Evolutionary conservation across 2,329 filamentous ascomycete species (phyloP).

Genomic region (Cladosporium sp.): DNA sequence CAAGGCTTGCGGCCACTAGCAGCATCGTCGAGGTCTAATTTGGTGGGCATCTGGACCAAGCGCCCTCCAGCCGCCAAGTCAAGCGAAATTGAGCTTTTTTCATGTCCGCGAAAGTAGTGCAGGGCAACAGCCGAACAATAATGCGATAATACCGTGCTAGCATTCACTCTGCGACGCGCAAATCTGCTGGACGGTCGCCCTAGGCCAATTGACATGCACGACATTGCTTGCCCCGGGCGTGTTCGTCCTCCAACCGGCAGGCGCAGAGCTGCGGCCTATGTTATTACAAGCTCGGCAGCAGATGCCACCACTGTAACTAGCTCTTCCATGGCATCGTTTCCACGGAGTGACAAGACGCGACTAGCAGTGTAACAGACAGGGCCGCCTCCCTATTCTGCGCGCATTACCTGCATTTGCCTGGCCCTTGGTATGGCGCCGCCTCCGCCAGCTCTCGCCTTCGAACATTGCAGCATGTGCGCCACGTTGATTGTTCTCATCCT

Average conservation of each 20-base stretch:
- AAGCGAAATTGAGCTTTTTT: slow-evolving; percentile 10
- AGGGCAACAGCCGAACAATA: slow-evolving; percentile 9
- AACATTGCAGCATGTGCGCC: no score
- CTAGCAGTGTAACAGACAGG: slow-evolving; percentile 1
- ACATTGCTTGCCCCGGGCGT: slow-evolving; percentile 5
- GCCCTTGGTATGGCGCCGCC: slow-evolving; percentile 5
- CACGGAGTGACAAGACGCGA: slow-evolving; percentile 3
- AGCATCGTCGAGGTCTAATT: slow-evolving; percentile 4
- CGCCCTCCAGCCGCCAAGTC: slow-evolving; percentile 7
- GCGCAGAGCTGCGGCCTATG: slow-evolving; percentile 1
- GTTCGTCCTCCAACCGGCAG: slow-evolving; percentile 8
- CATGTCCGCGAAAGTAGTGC: background rate
- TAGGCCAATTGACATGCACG: background rate
- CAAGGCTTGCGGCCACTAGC: slow-evolving; percentile 9
- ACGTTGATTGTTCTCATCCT: background rate
- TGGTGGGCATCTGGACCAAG: slow-evolving; percentile 4
- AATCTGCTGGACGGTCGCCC: background rate
- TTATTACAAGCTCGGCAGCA: slow-evolving; percentile 5
- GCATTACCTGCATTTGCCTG: no score
- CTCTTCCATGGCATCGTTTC: slow-evolving; percentile 3
- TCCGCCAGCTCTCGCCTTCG: slow-evolving; percentile 4
- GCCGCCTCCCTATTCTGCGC: background rate
- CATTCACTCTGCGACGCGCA: no score
- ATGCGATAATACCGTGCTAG: no score
- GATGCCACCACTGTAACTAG: slow-evolving; percentile 3